Evolutionary conservation across 2,329 filamentous ascomycete genomes (phyloP).

Genomic region (Exophiala spinifera): DNA sequence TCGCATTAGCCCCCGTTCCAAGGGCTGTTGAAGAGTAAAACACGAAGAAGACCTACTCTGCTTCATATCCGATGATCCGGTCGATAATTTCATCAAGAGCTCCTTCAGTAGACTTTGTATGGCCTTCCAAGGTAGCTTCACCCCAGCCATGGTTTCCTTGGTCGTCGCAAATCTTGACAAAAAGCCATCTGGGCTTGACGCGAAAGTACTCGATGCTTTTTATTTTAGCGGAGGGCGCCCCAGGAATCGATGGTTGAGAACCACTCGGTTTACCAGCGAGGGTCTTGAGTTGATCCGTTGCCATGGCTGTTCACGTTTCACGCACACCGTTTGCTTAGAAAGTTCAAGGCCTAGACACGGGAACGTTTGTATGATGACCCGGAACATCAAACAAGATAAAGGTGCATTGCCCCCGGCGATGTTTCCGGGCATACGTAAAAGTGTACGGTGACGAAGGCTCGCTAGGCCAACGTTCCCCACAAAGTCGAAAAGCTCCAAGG

Average conservation of each 20-base stretch:
- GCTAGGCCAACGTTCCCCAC: not conserved
- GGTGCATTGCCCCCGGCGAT: not conserved
- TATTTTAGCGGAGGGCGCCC: conserved; percentile 41
- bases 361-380: too few species aligned
- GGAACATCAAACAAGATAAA: too few species aligned
- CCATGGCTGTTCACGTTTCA: conserved; percentile 11
- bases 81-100: conserved; percentile 65
- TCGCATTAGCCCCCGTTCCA: not conserved
- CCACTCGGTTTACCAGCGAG: conserved; percentile 15
- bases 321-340: not conserved
- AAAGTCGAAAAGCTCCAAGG: not conserved
- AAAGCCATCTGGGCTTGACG: conserved; percentile 71
- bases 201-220: conserved; percentile 69
- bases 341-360: too few species aligned
- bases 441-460: too few species aligned
- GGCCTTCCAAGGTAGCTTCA: conserved; percentile 70
- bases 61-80: conserved; percentile 64
- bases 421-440: not conserved
- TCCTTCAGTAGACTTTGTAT: conserved; percentile 71
- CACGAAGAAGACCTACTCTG: conserved; percentile 53
- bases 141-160: conserved; percentile 67
- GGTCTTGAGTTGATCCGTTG: conserved; percentile 20
- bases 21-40: too few species aligned
- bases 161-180: conserved; percentile 71
- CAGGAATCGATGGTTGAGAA: conserved; percentile 3